These are phyloP conservation scores for Fomitopsis pulvina DNA, from an alignment of 768 basidiomycete species.

Conservation along the genomic window DNA sequence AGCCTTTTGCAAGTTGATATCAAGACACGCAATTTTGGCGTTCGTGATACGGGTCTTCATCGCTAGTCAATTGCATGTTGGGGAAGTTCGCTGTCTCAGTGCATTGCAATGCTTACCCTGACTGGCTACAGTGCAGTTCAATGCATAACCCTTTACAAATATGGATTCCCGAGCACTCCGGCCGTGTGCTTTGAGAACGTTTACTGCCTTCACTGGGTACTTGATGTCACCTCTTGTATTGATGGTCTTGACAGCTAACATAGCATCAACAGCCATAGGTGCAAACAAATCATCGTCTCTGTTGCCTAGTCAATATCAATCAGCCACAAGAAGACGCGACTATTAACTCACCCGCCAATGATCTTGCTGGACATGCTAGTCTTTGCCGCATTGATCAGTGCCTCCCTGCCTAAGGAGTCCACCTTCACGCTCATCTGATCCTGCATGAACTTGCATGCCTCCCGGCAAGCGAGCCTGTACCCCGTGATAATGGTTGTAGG, in stretches of 20 bases:
- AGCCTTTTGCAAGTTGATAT: constrained; percentile 94
- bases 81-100: no score
- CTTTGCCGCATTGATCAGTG: constrained; percentile 92
- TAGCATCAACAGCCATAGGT: constrained; percentile 98
- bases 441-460: constrained; percentile 97
- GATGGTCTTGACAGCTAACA: constrained; percentile 93
- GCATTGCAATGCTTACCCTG: constrained; percentile 59
- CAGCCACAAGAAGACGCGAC: not conserved
- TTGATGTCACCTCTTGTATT: constrained; percentile 94
- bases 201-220: constrained; percentile 99
- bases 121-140: constrained; percentile 98
- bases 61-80: constrained; percentile 41
- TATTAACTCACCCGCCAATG: constrained; percentile 76
- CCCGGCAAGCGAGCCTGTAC: constrained; percentile 92
- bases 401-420: constrained; percentile 85
- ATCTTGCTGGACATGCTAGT: constrained; percentile 99
- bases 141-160: constrained; percentile 92
- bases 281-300: constrained; percentile 98
- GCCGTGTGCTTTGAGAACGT: constrained; percentile 96
- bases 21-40: constrained; percentile 97
- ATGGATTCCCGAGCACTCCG: constrained; percentile 92
- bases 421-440: constrained; percentile 96
- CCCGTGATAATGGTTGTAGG: constrained; percentile 99
- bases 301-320: not conserved
- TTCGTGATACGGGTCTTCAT: constrained; percentile 94